Conservation (phyloP, 148 eudicot genomes). For the Chenopodium suecicum region DNA sequence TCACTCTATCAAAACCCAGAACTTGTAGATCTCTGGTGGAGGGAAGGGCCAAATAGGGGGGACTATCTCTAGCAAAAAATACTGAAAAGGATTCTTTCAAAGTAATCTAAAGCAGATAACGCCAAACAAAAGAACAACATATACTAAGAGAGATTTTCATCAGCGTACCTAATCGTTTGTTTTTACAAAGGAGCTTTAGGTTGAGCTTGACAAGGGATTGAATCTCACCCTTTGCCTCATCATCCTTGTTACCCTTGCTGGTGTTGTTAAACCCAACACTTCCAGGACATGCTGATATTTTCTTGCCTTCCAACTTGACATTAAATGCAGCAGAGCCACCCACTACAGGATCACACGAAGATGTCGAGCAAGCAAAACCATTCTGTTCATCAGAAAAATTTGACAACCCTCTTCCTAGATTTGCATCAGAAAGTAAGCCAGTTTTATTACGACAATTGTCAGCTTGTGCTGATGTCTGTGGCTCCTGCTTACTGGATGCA, state of each 20-base stretch:
- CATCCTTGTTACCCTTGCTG: slow-evolving; percentile 30
- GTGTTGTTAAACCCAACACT: slow-evolving; percentile 15
- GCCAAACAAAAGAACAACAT: neutral
- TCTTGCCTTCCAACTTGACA: slow-evolving; percentile 25
- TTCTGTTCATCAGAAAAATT: slow-evolving; percentile 7
- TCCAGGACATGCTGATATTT: slow-evolving; percentile 22
- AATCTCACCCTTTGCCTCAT: slow-evolving; percentile 67
- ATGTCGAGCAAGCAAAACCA: slow-evolving; percentile 22
- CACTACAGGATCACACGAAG: slow-evolving; percentile 19
- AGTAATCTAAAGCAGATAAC: neutral
- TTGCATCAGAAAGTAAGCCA: slow-evolving; percentile 22
- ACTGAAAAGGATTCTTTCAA: neutral
- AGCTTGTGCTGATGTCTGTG: slow-evolving; percentile 16
- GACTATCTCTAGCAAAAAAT: neutral
- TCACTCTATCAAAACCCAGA: neutral
- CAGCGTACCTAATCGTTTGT: slow-evolving; percentile 62
- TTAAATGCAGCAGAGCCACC: slow-evolving; percentile 22
- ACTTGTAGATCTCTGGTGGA: neutral
- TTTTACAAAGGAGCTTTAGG: slow-evolving; percentile 54
- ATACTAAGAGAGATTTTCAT: neutral
- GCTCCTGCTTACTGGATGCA: slow-evolving; percentile 20
- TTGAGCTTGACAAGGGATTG: slow-evolving; percentile 87
- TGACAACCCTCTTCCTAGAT: slow-evolving; percentile 11
- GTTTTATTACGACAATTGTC: slow-evolving; percentile 19
- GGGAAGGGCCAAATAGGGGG: neutral